These are phyloP conservation scores for Myriosclerotinia curreyana DNA, from an alignment of 2,329 filamentous ascomycete species.

Conservation along the genomic window DNA sequence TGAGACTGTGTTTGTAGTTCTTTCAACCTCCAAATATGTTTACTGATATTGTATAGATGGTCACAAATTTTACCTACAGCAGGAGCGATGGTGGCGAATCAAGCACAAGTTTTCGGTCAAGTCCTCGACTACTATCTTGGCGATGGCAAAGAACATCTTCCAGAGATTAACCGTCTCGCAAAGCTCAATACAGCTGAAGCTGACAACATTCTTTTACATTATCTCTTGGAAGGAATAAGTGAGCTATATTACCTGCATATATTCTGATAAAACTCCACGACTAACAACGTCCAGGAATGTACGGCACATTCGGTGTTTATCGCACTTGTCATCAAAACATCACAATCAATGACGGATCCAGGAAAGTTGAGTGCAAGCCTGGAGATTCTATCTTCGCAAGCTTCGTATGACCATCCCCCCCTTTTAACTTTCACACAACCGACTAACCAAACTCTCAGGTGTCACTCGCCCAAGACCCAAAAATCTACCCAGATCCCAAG, in stretches of 20 bases:
- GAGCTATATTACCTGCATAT: neutral
- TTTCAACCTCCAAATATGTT: slow-evolving; percentile 50
- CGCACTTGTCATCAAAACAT: slow-evolving; percentile 40
- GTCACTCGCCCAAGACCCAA: slow-evolving; percentile 44
- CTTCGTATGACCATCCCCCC: slow-evolving; percentile 12
- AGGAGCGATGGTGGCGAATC: slow-evolving; percentile 64
- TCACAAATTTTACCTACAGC: slow-evolving; percentile 66
- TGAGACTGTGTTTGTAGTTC: slow-evolving; percentile 46
- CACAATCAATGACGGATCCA: slow-evolving; percentile 18
- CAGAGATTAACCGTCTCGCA: slow-evolving; percentile 59
- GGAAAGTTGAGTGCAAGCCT: slow-evolving; percentile 17
- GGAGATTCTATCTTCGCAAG: slow-evolving; percentile 19
- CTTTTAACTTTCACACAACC: neutral
- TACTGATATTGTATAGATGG: slow-evolving; percentile 33
- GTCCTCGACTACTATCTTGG: slow-evolving; percentile 68
- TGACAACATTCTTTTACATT: slow-evolving; percentile 62
- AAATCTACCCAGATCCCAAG: slow-evolving; percentile 59
- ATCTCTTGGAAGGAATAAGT: slow-evolving; percentile 57
- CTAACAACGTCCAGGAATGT: slow-evolving; percentile 42
- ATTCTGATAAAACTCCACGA: neutral
- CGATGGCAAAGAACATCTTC: slow-evolving; percentile 53
- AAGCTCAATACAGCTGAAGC: slow-evolving; percentile 51
- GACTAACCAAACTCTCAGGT: neutral
- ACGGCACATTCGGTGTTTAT: slow-evolving; percentile 60
- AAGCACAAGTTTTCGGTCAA: slow-evolving; percentile 69